Evolutionary conservation across 352 stramenopile genomes (phyloP).

Genomic region (Blastocystis sp.): DNA sequence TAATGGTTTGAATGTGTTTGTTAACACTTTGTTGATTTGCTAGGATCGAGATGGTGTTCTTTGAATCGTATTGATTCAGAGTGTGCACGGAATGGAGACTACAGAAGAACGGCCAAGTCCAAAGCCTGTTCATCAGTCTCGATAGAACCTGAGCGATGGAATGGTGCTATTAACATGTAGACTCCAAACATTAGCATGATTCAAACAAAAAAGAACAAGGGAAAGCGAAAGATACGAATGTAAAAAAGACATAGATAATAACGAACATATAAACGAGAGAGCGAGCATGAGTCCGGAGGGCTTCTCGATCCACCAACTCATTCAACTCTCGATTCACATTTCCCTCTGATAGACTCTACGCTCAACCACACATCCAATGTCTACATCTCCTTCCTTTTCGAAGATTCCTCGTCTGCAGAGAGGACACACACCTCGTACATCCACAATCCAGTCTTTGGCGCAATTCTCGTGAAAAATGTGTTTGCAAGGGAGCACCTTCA

Average conservation of each 20-base stretch:
- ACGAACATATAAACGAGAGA: background rate
- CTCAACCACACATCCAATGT: background rate
- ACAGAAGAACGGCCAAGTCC: too few relatives aligned
- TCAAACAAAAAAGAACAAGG: background rate
- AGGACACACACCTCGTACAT: slow-evolving; percentile 11
- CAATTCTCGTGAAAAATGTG: slow-evolving; percentile 17
- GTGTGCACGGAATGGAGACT: too few relatives aligned
- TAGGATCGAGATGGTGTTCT: too few relatives aligned
- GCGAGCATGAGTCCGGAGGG: background rate
- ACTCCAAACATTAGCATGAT: too few relatives aligned
- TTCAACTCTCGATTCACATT: background rate
- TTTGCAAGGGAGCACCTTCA: slow-evolving; percentile 5
- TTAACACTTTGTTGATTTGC: too few relatives aligned
- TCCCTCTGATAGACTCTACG: background rate
- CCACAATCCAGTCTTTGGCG: slow-evolving; percentile 19
- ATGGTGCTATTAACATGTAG: background rate
- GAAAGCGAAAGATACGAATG: background rate
- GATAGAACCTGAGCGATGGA: background rate
- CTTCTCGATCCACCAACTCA: background rate
- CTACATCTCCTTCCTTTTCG: background rate
- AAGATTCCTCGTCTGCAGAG: slow-evolving; percentile 18
- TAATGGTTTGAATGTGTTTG: too few relatives aligned
- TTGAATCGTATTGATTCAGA: too few relatives aligned
- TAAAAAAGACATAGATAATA: background rate
- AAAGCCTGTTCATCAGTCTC: too few relatives aligned